Evolutionary conservation across 83 land plant species (phyloP).

Genomic region (Diphasiastrum complanatum): DNA sequence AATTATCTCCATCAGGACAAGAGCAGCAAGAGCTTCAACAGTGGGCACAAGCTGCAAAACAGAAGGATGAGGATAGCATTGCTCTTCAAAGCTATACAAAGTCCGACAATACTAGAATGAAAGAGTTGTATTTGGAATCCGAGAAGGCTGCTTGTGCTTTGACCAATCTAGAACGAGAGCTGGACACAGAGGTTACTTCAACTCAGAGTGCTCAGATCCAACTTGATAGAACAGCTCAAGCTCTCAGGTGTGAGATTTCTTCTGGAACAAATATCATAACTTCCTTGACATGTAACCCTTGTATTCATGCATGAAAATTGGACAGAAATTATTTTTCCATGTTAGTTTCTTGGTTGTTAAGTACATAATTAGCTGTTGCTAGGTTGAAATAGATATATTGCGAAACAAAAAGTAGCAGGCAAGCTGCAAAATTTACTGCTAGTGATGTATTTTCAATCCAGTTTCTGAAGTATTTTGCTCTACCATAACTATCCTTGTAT

Average conservation of each 20-base stretch:
- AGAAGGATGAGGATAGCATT: slow-evolving; percentile 39
- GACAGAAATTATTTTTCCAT: background rate
- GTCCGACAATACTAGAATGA: slow-evolving; percentile 25
- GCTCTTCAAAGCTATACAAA: slow-evolving; percentile 33
- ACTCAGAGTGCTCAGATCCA: slow-evolving; percentile 39
- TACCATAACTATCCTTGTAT: no score
- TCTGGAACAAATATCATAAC: background rate
- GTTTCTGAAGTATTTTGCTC: no score
- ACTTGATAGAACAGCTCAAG: slow-evolving; percentile 33
- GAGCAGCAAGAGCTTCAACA: slow-evolving; percentile 42
- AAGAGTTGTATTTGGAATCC: slow-evolving; percentile 26
- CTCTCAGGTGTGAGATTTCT: slow-evolving; percentile 13
- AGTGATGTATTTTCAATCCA: no score
- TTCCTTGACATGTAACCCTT: no score
- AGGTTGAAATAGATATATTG: no score
- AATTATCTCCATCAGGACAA: background rate
- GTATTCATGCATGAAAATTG: background rate
- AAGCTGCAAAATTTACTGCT: no score
- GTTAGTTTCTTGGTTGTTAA: background rate
- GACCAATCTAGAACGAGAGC: slow-evolving; percentile 11
- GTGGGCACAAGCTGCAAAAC: slow-evolving; percentile 35
- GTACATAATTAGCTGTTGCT: no score
- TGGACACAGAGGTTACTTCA: slow-evolving; percentile 31
- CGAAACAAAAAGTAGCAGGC: no score
- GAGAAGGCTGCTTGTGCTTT: slow-evolving; percentile 18